Evolutionary conservation across 805 yeast genomes (phyloP), one percentile per base, ranked within the genome.

Genomic region (Yarrowia keelungensis): DNA sequence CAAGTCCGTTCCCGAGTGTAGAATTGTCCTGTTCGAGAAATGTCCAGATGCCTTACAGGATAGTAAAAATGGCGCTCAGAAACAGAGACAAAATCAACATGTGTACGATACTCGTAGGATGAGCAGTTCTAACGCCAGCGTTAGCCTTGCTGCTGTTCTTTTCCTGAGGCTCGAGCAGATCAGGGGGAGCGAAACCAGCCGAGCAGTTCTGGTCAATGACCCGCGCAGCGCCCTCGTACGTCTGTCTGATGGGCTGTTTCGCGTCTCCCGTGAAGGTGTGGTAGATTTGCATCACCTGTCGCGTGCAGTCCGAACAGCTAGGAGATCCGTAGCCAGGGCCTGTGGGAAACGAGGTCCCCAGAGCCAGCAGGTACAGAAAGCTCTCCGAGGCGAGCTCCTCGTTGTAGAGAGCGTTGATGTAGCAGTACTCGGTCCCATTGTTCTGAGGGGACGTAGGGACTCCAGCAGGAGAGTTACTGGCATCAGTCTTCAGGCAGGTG

Each of bases 361-460:
- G 71, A 9, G 78, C 77, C 47, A 76, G 70, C 41, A 74, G 73
- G 65, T 75, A 76, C 43, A 76, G 71, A 61, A 72, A 75, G 32
- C 75, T 74, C 59, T 76, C 77, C 7, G 70, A 69, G n/a, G 70
- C 58, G 36, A 65, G 70, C 35, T 59, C 59, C 19, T 69, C 38
- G 66, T 74, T 71, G 64, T 59, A 73, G 50, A 74, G 67, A 1
- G 76, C 71, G 59, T 75, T 73, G 16, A 75, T 72, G 69, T 75
- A 76, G 70, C 79, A 76, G 71, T 75, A 76, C 26, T 69, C 35
- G 69, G 61, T 46, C n/a, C 35, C 43, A 36, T 50, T 49, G 39
- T 32, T 62, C 26, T 43, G 51, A 0, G 32, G 51, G 16, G 41
- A 53, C 2, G 66, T 45, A 2, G 49, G 65, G 38, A 51, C 16